Base-by-base conservation (phyloP, 2,329 filamentous ascomycete genomes). In the Penicillium sp. region DNA sequence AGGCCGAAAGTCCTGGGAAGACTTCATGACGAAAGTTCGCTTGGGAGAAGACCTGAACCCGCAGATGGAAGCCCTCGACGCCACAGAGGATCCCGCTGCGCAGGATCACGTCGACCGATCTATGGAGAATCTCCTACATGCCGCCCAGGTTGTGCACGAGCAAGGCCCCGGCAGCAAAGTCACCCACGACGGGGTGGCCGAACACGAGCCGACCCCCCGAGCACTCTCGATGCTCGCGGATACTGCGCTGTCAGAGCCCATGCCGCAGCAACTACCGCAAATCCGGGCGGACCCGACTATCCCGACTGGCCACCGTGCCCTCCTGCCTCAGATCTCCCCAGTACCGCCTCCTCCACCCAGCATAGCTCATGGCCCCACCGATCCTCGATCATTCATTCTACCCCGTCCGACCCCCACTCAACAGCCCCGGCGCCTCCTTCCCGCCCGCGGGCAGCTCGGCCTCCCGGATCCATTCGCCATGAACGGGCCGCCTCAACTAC, bases 201-300 rank as follows among this genome's bases (percentile, higher is more conserved):
- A 48, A 18, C 21, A 27, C 35, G 23, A 54, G 50, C 33, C 45
- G 39, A 34, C 50, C 33, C 15, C 50, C 53, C 35, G 51, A 47
- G 63, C 62, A 11, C 50, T 69, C 28, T 57, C 52, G 21, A 53
- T 62, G 3, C 54, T 69, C 37, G 67, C 66, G 19, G 65, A 68
- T 37, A 56, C 53, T 11, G 56, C 59, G 7, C 50, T 54, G 16
- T 26, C 38, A 6, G 47, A 47, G 35, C 42, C 39, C 11, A 36
- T 37, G 14, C 39, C 33, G 13, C 23, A 43, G 7, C 45, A 45
- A 18, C 77, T 57, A 68, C 73, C 19, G 73, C 77, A 65, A 60
- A 57, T 59, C 32, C 57, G 58, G 27, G 41, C 49, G 6, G 54
- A 57, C n/a, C 54, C 75, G 37, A 73, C 78, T 50, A 69, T 50